These are phyloP conservation scores for Diaporthe velutina DNA, from an alignment of 2,329 filamentous ascomycete genomes.

Conservation along the genomic window DNA sequence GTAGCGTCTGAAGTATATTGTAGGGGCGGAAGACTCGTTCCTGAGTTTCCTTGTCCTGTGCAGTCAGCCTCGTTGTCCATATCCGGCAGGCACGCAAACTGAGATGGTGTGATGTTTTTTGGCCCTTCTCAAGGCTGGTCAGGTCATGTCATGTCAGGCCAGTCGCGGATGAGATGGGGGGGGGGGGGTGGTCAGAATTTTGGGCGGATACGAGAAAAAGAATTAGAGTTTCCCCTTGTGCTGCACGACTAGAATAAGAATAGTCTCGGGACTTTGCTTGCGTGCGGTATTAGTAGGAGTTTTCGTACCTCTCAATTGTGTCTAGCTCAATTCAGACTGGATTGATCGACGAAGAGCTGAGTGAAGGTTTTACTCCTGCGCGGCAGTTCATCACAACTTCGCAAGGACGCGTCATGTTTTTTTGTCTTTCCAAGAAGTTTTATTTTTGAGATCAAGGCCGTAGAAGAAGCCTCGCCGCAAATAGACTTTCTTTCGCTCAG, in stretches of 20 bases:
- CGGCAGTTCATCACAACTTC: background rate
- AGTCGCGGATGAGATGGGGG: background rate
- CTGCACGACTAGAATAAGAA: background rate
- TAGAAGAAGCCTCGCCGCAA: slow-evolving; percentile 1
- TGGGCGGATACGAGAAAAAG: slow-evolving; percentile 4
- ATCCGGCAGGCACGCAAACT: background rate
- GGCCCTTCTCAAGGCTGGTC: background rate
- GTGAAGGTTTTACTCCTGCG: background rate
- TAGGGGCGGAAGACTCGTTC: background rate
- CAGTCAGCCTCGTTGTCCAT: background rate
- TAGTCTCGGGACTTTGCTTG: background rate
- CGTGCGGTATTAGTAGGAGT: background rate
- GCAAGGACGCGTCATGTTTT: background rate
- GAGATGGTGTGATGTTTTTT: background rate
- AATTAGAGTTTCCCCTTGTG: background rate
- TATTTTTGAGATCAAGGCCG: slow-evolving; percentile 6
- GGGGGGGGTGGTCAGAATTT: background rate
- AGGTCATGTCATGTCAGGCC: background rate
- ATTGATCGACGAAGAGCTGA: no score
- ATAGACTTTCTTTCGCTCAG: slow-evolving; percentile 17
- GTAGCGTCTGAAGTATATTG: background rate
- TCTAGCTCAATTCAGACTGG: background rate
- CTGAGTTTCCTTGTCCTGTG: background rate
- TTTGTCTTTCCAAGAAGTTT: background rate
- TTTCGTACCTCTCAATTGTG: background rate